These are phyloP conservation scores for Nicotiana noctiflora DNA, from an alignment of 257 asterid species.

Conservation along the genomic window DNA sequence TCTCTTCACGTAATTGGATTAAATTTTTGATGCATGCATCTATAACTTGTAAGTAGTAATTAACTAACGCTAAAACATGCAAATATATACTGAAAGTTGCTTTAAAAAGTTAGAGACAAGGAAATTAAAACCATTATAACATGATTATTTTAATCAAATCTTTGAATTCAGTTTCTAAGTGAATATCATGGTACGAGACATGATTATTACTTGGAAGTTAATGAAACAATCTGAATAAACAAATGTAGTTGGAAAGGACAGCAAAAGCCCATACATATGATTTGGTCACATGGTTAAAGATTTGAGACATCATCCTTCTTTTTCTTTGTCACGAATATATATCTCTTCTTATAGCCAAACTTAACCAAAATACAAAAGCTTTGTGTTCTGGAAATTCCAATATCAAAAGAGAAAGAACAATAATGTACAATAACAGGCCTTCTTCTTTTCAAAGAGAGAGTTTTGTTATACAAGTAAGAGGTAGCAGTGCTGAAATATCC, in stretches of 20 bases:
- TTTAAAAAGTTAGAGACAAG: not conserved
- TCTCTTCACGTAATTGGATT: not conserved
- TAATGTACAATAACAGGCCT: not conserved
- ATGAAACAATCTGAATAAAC: slow-evolving; percentile 6
- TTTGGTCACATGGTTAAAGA: slow-evolving; percentile 19
- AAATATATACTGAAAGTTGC: not conserved
- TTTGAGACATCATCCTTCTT: not conserved
- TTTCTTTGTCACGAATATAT: not conserved
- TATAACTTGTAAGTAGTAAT: not conserved
- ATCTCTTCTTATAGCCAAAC: not conserved
- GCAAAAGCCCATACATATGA: slow-evolving; percentile 14
- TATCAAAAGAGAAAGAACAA: slow-evolving; percentile 1
- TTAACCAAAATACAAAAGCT: not conserved
- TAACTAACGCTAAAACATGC: not conserved
- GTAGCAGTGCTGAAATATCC: not conserved
- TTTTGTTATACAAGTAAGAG: slow-evolving; percentile 2
- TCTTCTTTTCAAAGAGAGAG: slow-evolving; percentile 14
- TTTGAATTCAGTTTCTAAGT: not conserved
- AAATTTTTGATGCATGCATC: not conserved
- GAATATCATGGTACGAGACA: not conserved
- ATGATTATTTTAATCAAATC: not conserved
- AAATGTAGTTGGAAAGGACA: slow-evolving; percentile 3
- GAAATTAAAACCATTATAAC: not conserved
- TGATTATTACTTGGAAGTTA: slow-evolving; percentile 7
- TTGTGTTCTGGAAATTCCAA: not conserved